Percentiles rank a stretch among this genome's conserved stretches.
These are phyloP conservation scores for Saturnispora serradocipensis DNA, from an alignment of 805 yeast genomes.

Conservation along the genomic window DNA sequence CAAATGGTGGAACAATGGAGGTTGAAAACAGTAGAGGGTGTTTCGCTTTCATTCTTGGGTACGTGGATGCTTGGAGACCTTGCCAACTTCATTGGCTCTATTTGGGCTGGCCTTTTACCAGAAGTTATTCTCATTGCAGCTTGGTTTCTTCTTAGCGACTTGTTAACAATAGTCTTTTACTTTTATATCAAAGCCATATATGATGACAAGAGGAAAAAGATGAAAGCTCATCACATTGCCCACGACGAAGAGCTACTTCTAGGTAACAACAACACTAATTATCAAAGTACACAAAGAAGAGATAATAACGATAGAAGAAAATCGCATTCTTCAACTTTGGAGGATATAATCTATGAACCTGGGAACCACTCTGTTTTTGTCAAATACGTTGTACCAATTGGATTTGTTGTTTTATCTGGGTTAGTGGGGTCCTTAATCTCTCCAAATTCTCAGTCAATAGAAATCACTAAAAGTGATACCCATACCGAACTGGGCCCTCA, in stretches of 20 bases:
- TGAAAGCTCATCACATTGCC: conserved; percentile 8
- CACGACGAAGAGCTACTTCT: conserved; percentile 28
- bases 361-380: conserved; percentile 37
- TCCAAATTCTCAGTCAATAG: conserved; percentile 21
- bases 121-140: conserved; percentile 60
- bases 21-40: conserved; percentile 65
- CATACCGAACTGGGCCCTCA: conserved; percentile 36
- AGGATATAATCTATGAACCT: conserved; percentile 42
- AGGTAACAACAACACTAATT: conserved; percentile 3
- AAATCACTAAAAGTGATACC: conserved; percentile 10
- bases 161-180: conserved; percentile 47
- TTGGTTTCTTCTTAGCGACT: conserved; percentile 72
- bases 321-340: conserved; percentile 39
- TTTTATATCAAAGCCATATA: conserved; percentile 50
- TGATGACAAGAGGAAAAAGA: conserved; percentile 25
- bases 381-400: conserved; percentile 48
- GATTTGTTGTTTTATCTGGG: conserved; percentile 58
- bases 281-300: not conserved
- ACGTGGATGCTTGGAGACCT: conserved; percentile 71
- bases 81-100: conserved; percentile 54
- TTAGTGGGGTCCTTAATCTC: conserved; percentile 48
- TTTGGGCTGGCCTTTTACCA: conserved; percentile 64
- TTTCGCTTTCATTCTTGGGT: conserved; percentile 55
- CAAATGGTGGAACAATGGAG: conserved; percentile 78
- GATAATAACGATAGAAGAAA: conserved; percentile 11